Base-by-base conservation (phyloP, 75 land plant species). In the Pseudotsuga menziesii region DNA sequence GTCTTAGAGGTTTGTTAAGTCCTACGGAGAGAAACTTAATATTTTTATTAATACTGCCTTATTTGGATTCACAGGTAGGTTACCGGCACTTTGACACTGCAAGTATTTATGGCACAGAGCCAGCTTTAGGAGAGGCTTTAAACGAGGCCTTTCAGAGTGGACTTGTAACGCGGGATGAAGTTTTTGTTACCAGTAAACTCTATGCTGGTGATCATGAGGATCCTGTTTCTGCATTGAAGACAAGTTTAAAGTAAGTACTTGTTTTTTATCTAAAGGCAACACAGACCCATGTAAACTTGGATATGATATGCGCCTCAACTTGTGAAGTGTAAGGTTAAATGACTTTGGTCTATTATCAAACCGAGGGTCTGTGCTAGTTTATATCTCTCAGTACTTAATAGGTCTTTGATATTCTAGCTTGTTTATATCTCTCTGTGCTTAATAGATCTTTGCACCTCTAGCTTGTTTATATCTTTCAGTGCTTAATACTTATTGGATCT, bases 11-110 rank as follows among this genome's bases (percentile, higher is more conserved):
- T 15, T 35, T 5, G 14, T 35, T 9, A 16, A 8, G 5, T 35
- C 14, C 14, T 4, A 35, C 9, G 8, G 14, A 32, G 73, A 2
- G 6, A 70, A 19, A 17, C 32, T 70, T 70, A 23, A 52, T 7
- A 4, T 6, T 19, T 72, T 16, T 9, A 3, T 29, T 3, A 32
- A 64, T 64, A 1, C 35, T 64, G 15, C 48, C 7, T 44, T 44
- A 12, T 36, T 52, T 72, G 26, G 56, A 11, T 72, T 36, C 26
- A 3, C 83, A 87, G 85, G 78, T 83, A n/a, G 87, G 92, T 23
- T 90, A 83, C 58, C 77, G 88, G 83, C 92, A 88, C 67, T 83
- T 88, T 58, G 92, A 90, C 57, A 85, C 86, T 20, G 88, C 88
- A 13, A 77, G 66, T 16, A 71, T 78, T 11, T 85, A 85, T 58